phyloP scores from a whole-genome alignment of 73 alveolate species.

The Symbiodinium natans region DNA sequence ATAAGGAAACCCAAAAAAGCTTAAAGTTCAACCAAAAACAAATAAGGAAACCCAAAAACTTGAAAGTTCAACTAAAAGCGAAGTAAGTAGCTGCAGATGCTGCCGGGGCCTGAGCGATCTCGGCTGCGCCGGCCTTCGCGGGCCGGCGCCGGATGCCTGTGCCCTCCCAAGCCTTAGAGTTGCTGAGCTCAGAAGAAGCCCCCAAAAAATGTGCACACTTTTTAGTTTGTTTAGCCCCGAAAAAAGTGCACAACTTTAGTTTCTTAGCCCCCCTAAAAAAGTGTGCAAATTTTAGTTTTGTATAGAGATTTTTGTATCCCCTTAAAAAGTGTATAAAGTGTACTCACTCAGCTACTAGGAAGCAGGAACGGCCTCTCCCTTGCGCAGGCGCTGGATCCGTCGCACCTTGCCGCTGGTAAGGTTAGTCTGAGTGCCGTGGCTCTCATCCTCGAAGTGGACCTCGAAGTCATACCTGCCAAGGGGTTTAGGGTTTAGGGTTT shows the following conservation, averaged over 20 bases:
- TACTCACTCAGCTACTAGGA: no score
- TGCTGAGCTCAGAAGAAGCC: not conserved
- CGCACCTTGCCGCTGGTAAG: constrained; percentile 65
- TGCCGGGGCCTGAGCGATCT: not conserved
- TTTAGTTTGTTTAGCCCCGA: no score
- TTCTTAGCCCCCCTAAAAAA: not conserved
- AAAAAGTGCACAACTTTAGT: no score
- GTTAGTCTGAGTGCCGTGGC: constrained; percentile 67
- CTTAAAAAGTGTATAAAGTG: no score
- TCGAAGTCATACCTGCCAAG: constrained; percentile 78
- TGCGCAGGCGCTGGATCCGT: constrained; percentile 30
- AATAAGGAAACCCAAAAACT: no score
- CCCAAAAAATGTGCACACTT: no score
- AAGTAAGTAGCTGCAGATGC: constrained; percentile 34
- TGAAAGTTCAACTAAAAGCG: no score
- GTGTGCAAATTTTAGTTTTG: no score
- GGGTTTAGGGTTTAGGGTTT: no score
- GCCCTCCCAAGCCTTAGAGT: constrained; percentile 85
- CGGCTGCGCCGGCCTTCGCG: not conserved
- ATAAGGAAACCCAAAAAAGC: no score
- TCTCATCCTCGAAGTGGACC: constrained; percentile 51
- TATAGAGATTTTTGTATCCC: no score
- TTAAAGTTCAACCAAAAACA: no score
- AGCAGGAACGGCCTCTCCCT: constrained; percentile 64
- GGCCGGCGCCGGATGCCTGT: constrained; percentile 83